Base-by-base conservation (phyloP, 495 filamentous ascomycete genomes). In the Trypethelium eluteriae region DNA sequence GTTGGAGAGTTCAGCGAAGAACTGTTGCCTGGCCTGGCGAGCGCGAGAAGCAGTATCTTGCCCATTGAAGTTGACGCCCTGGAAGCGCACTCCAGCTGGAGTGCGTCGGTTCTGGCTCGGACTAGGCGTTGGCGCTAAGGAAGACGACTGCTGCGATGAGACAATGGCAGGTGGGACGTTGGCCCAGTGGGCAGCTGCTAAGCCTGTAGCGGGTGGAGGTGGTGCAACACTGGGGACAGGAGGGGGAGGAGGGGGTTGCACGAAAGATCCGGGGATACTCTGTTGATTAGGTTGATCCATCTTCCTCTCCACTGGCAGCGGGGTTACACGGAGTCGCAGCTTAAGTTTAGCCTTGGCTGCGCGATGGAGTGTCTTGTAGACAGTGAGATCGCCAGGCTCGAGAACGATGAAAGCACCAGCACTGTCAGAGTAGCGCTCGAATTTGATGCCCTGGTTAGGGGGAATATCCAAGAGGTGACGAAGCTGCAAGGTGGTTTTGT, bases 261-360 rank as follows among this genome's bases (percentile, higher is more conserved):
- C 32, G 53, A 59, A 59, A 5, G 53, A 59, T 36, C 53, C 53
- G 7, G 53, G 53, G 34, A 63, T 63, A 34, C 34, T 63, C 38
- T 36, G 46, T 5, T 10, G 32, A 59, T 68, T 62, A 49, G 61
- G 39, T 35, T 72, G 70, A 16, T 70, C n/a, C 18, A 67, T 50
- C 38, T 66, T 7, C 10, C n/a, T 47, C 11, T 63, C 62, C 34
- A 41, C 5, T n/a, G 62, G 62, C 4, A 41, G 67, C 67, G 62
- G 67, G 36, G 67, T 74, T 44, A 80, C 75, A 69, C 87, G 88
- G 62, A 99, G 85, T 73, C 93, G 91, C 67, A 99, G 87, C 87
- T 97, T 99, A 65, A 92, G 86, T 83, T 99, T 99, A 18, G 94
- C 94, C 79, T 97, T 99, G 68, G 95, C 94, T 73, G 94, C 94